Conservation (phyloP, 164 flowering plant genomes). For the Santalum album region DNA sequence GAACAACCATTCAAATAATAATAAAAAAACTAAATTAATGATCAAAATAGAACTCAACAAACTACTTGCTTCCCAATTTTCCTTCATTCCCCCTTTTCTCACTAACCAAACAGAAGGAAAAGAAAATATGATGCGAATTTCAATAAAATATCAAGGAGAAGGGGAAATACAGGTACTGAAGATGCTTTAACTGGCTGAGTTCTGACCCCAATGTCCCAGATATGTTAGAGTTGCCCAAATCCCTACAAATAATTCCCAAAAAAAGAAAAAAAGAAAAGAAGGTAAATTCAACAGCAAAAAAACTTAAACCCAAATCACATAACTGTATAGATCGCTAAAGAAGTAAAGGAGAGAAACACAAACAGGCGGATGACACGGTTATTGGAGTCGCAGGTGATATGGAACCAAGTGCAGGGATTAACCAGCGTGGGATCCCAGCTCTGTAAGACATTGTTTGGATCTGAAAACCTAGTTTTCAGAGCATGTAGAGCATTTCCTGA, state of each 20-base stretch:
- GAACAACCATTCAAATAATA: neutral
- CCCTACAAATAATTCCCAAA: conserved; percentile 35
- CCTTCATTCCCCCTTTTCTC: neutral
- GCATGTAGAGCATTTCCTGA: conserved; percentile 71
- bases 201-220: conserved; percentile 76
- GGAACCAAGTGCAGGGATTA: conserved; percentile 91
- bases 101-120: neutral
- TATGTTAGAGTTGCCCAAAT: conserved; percentile 73
- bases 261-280: conserved; percentile 1
- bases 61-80: neutral
- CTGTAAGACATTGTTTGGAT: conserved; percentile 68
- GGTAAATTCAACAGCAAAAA: neutral
- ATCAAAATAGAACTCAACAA: neutral
- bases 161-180: conserved; percentile 55
- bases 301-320: neutral
- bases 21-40: neutral
- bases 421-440: conserved; percentile 96
- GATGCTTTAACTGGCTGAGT: conserved; percentile 63
- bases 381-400: conserved; percentile 66
- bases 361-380: conserved; percentile 77
- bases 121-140: neutral
- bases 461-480: conserved; percentile 50
- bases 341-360: conserved; percentile 10
- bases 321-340: neutral
- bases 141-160: neutral